Conservation (phyloP, 495 filamentous ascomycete species). For the Aeminium ludgeri region DNA sequence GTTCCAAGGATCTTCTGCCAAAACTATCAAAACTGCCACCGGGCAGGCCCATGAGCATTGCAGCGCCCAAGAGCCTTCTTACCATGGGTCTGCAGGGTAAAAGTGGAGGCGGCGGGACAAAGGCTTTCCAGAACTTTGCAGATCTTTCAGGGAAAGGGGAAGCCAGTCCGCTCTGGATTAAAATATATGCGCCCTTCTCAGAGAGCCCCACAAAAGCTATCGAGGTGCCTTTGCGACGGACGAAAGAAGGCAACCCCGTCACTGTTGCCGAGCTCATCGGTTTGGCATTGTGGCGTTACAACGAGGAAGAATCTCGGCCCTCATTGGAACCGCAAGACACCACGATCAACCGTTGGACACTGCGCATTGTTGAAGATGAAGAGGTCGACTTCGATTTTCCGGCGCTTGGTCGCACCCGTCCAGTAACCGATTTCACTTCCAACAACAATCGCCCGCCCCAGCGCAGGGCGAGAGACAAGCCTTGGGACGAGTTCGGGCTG, state of each 20-base stretch:
- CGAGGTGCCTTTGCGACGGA: constrained; percentile 61
- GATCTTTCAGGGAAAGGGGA: constrained; percentile 75
- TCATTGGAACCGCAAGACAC: constrained; percentile 52
- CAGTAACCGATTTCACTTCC: constrained; percentile 72
- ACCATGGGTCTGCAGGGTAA: constrained; percentile 44
- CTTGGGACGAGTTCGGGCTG: constrained; percentile 87
- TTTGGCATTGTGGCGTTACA: constrained; percentile 70
- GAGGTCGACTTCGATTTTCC: constrained; percentile 96
- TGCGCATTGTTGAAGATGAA: constrained; percentile 89
- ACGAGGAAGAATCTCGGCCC: constrained; percentile 42
- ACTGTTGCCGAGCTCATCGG: constrained; percentile 86
- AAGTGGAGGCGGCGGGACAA: constrained; percentile 30
- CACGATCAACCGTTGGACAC: constrained; percentile 80
- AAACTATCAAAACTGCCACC: constrained; percentile 67
- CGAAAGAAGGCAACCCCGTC: constrained; percentile 54
- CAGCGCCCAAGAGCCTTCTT: constrained; percentile 62
- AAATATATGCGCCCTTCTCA: constrained; percentile 78
- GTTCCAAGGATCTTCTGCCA: constrained; percentile 39
- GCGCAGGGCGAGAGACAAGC: constrained; percentile 57
- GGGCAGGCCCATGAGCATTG: constrained; percentile 71
- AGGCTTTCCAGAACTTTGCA: constrained; percentile 64
- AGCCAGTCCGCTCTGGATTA: constrained; percentile 62
- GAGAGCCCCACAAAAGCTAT: constrained; percentile 49
- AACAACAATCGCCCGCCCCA: constrained; percentile 66
- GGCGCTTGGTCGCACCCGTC: constrained; percentile 58